Base-by-base conservation (phyloP, 2,329 filamentous ascomycete species). In the Beauveria brongniartii region DNA sequence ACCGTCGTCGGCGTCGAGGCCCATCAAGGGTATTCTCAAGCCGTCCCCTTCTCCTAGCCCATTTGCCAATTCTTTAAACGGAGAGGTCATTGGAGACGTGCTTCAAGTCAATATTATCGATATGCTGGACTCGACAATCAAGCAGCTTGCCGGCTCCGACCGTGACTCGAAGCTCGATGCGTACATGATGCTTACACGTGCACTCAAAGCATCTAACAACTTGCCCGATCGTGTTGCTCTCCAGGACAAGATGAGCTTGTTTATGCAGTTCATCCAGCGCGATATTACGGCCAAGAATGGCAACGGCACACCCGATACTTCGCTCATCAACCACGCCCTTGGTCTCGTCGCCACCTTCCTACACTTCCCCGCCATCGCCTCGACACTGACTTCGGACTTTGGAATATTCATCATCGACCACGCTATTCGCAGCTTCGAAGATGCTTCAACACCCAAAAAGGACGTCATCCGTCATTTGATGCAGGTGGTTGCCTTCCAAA, bases 91-190 rank as follows among this genome's bases (percentile, higher is more conserved):
- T 67, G 69, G 69, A 28, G 63, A 68, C 44, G 65, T 69, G 64
- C 74, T 63, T 61, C 70, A 66, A 72, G 78, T 81, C 50, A 87
- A 83, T 44, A 86, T 96, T 61, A 82, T 83, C 65, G 85, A 85
- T 67, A 94, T 97, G 87, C 76, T 97, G 65, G 90, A 96, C 67
- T 95, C 91, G 0, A 85, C 91, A 5, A 82, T 91, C 41, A 87
- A 90, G 73, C 89, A 94, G 73, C 81, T 99, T 53, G 89, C 88
- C 43, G 86, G 89, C 24, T 79, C 85, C 34, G 89, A 92, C 66
- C 81, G 88, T 58, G 82, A 86, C 61, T 86, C 85, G 14, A 88
- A 88, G 66, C 74, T 94, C 37, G 94, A 99, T 75, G 91, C 92
- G 54, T 97, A 99, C 69, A 86, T 87, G 70, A 89, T 89, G 68